These are phyloP conservation scores for Viola pubescens DNA, from an alignment of 441 rosid genomes.

Conservation along the genomic window DNA sequence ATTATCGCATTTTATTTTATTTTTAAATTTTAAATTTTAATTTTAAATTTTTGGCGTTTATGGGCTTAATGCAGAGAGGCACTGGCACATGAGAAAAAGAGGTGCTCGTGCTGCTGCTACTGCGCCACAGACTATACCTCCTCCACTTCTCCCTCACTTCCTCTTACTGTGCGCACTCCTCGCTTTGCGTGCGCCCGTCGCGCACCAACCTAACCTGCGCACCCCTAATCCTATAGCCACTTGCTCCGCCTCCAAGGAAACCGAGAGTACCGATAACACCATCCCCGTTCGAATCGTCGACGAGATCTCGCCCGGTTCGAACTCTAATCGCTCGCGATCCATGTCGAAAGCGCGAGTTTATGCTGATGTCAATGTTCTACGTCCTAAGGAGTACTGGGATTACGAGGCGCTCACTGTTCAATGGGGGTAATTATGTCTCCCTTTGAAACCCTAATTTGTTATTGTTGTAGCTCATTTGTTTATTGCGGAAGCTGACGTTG, in stretches of 20 bases:
- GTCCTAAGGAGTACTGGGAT: slow-evolving; percentile 90
- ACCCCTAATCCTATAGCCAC: slow-evolving; percentile 11
- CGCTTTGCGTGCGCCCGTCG: slow-evolving; percentile 37
- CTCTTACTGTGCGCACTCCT: slow-evolving; percentile 42
- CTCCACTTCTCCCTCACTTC: slow-evolving; percentile 27
- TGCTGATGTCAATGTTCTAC: slow-evolving; percentile 59
- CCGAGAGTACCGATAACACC: not conserved
- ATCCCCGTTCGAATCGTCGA: slow-evolving; percentile 10
- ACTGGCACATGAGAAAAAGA: slow-evolving; percentile 25
- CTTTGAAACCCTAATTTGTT: slow-evolving; percentile 7
- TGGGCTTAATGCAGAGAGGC: not conserved
- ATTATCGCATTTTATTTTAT: too few relatives aligned
- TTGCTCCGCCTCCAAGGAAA: slow-evolving; percentile 2
- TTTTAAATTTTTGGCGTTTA: not conserved
- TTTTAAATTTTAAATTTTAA: not conserved
- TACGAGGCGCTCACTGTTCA: slow-evolving; percentile 82
- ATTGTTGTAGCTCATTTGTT: not conserved
- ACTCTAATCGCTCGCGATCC: slow-evolving; percentile 19
- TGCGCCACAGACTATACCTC: slow-evolving; percentile 6
- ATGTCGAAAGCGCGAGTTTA: slow-evolving; percentile 72
- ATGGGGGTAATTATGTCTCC: slow-evolving; percentile 52
- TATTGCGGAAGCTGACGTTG: too few relatives aligned
- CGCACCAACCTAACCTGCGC: slow-evolving; percentile 39
- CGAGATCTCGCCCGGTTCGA: slow-evolving; percentile 31
- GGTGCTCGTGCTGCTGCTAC: not conserved